Conservation (phyloP, 306 rosid species). For the Vigna unguiculata region DNA sequence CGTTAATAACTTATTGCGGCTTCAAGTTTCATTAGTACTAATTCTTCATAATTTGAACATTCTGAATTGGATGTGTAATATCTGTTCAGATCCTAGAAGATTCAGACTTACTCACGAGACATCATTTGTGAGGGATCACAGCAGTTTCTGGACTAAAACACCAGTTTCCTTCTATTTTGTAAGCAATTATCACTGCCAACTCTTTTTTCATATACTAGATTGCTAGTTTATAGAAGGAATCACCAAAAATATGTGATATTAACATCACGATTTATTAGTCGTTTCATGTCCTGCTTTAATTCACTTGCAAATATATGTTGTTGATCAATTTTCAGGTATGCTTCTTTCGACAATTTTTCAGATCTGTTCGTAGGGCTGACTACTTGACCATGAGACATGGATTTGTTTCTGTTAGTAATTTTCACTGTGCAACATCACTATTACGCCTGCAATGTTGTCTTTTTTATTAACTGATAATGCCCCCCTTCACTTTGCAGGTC, state of each 20-base stretch:
- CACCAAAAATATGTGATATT: background rate
- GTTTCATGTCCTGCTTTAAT: conserved; percentile 27
- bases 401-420: conserved; percentile 74
- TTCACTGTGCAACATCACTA: background rate
- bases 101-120: conserved; percentile 96
- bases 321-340: conserved; percentile 64
- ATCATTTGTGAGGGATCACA: conserved; percentile 85
- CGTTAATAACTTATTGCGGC: background rate
- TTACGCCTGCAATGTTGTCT: conserved; percentile 2
- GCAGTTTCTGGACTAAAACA: conserved; percentile 77
- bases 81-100: conserved; percentile 74
- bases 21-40: conserved; percentile 4
- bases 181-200: conserved; percentile 47
- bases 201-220: background rate
- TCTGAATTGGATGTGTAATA: conserved; percentile 35
- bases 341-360: conserved; percentile 84
- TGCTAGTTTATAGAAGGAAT: background rate
- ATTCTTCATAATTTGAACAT: background rate
- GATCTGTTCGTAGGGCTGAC: conserved; percentile 92
- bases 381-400: conserved; percentile 96
- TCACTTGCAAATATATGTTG: background rate
- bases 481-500: conserved; percentile 56
- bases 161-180: conserved; percentile 79
- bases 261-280: background rate
- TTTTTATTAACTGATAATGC: background rate